phyloP scores from a whole-genome alignment of 2,329 filamentous ascomycete genomes.

The Neurospora sp. region DNA sequence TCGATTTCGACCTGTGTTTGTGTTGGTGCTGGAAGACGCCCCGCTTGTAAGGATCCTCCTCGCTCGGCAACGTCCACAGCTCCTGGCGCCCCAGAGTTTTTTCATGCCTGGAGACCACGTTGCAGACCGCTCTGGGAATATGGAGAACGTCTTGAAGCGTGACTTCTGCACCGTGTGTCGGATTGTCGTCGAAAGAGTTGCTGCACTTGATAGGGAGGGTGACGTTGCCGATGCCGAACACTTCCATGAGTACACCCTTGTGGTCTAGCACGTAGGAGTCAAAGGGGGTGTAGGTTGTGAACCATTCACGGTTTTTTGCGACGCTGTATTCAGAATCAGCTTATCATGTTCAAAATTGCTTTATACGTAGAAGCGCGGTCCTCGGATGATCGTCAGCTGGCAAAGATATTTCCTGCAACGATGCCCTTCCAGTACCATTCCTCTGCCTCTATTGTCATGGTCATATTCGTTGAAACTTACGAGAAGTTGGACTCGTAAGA shows the following conservation, averaged over 20 bases:
- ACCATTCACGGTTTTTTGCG: background rate
- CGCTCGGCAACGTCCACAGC: background rate
- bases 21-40: background rate
- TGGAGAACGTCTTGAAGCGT: background rate
- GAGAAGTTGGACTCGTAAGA: background rate
- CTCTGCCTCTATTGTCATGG: background rate
- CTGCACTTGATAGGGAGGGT: background rate
- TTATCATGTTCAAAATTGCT: background rate
- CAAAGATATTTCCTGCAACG: background rate
- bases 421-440: background rate
- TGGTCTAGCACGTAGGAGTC: background rate
- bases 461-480: background rate
- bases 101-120: background rate
- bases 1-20: background rate
- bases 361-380: background rate
- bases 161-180: background rate
- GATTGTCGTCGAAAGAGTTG: background rate
- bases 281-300: background rate
- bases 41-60: background rate
- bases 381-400: background rate
- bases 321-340: background rate
- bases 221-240: background rate
- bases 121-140: background rate
- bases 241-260: background rate
- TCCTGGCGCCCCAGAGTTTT: background rate